A percentile compares a stretch with the other conserved stretches of the same genome.
phyloP scores from a whole-genome alignment of 441 rosid species.

The Populus hybrid region DNA sequence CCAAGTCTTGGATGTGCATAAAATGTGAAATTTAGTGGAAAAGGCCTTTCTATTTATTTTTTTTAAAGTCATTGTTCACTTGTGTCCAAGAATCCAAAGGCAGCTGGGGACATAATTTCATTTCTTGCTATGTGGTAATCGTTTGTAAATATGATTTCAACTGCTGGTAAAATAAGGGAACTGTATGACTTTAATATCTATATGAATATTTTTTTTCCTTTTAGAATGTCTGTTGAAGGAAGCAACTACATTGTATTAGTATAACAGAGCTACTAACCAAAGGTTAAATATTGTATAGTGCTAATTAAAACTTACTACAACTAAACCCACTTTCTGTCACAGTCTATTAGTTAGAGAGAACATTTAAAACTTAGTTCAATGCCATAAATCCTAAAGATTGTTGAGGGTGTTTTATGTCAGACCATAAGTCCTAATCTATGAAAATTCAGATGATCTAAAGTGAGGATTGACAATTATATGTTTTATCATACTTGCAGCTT shows the following conservation, averaged over 20 bases:
- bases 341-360: neutral
- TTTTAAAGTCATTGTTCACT: neutral
- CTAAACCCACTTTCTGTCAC: neutral
- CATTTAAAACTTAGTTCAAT: neutral
- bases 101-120: neutral
- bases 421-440: neutral
- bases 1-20: neutral
- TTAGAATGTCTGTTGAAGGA: neutral
- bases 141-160: neutral
- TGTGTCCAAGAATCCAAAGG: neutral
- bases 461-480: neutral
- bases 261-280: neutral
- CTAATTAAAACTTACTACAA: neutral
- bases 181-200: neutral
- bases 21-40: neutral
- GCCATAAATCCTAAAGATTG: neutral
- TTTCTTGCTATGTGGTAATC: neutral
- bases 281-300: neutral
- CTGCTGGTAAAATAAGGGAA: neutral
- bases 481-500: neutral
- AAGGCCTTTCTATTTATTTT: neutral
- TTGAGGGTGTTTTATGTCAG: neutral
- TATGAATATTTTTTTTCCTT: too few species aligned
- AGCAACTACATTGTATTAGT: neutral
- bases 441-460: neutral